phyloP scores from a whole-genome alignment of 1,284 basidiomycete genomes.

The Bjerkandera adusta region DNA sequence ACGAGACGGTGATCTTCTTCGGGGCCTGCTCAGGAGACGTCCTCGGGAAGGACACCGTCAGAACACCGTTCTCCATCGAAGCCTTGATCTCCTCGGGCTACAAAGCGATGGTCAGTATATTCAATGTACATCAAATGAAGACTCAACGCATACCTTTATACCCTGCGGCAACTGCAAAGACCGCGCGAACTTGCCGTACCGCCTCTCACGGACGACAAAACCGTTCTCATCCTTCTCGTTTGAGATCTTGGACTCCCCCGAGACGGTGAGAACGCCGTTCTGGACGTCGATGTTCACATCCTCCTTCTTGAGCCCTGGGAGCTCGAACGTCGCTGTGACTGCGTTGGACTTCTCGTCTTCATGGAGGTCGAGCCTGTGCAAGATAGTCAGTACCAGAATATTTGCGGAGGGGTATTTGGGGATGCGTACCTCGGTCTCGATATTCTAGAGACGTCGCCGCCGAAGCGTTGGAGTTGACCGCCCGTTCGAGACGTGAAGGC shows the following conservation, averaged over 20 bases:
- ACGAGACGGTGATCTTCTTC: conserved; percentile 31
- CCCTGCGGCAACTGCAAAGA: conserved; percentile 40
- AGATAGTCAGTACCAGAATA: no score
- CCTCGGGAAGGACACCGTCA: conserved; percentile 43
- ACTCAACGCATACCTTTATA: conserved; percentile 35
- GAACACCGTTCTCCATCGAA: conserved; percentile 39
- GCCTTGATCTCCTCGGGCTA: conserved; percentile 38
- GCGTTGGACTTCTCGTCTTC: conserved; percentile 37
- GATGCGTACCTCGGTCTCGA: no score
- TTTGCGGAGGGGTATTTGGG: no score
- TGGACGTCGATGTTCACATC: conserved; percentile 40
- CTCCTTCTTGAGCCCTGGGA: conserved; percentile 43
- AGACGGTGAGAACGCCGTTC: conserved; percentile 38
- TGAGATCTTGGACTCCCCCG: conserved; percentile 34
- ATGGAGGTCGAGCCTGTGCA: conserved; percentile 48
- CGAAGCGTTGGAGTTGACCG: no score
- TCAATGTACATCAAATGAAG: no score
- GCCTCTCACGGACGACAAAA: conserved; percentile 42
- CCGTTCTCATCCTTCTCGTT: conserved; percentile 34
- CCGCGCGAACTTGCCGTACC: conserved; percentile 40
- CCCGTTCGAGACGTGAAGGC: no score
- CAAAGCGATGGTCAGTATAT: conserved; percentile 7
- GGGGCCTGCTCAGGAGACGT: conserved; percentile 27
- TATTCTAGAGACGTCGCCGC: no score
- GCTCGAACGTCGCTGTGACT: conserved; percentile 44